Conservation (phyloP, 108 stramenopile genomes). For the Cyclotella distinguenda region DNA sequence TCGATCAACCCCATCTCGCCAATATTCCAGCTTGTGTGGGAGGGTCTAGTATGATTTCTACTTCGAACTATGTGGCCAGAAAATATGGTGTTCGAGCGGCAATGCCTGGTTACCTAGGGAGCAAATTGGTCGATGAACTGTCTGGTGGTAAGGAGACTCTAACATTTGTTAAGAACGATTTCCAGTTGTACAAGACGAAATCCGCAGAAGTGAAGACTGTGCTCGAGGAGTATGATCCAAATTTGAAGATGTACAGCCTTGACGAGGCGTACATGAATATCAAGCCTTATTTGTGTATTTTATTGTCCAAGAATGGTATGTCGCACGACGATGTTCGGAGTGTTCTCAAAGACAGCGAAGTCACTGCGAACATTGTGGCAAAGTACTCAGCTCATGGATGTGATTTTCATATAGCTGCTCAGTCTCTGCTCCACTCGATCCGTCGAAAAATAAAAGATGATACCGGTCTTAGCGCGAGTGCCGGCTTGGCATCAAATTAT, state of each 20-base stretch:
- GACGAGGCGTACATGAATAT: slow-evolving; percentile 97
- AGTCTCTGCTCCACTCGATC: slow-evolving; percentile 61
- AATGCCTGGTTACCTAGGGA: slow-evolving; percentile 96
- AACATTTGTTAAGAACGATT: slow-evolving; percentile 75
- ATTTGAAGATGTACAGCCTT: slow-evolving; percentile 68
- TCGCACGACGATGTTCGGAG: slow-evolving; percentile 46
- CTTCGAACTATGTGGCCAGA: slow-evolving; percentile 92
- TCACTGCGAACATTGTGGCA: not conserved
- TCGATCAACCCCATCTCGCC: slow-evolving; percentile 79
- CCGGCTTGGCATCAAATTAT: slow-evolving; percentile 89
- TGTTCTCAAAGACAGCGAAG: slow-evolving; percentile 3
- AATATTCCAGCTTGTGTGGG: slow-evolving; percentile 92
- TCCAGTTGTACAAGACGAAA: slow-evolving; percentile 76
- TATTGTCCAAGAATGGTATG: slow-evolving; percentile 29
- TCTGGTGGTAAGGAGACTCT: slow-evolving; percentile 61
- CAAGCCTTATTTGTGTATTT: slow-evolving; percentile 62
- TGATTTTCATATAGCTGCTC: slow-evolving; percentile 31
- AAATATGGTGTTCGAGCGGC: slow-evolving; percentile 94
- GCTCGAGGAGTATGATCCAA: slow-evolving; percentile 88
- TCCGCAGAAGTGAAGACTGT: slow-evolving; percentile 67
- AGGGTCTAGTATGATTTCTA: slow-evolving; percentile 76
- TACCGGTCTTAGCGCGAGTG: slow-evolving; percentile 92
- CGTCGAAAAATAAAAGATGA: slow-evolving; percentile 57
- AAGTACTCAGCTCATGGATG: not conserved
- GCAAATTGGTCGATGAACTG: slow-evolving; percentile 77